Evolutionary conservation across 2,329 filamentous ascomycete genomes (phyloP).

Genomic region (Scytalidium lignicola): DNA sequence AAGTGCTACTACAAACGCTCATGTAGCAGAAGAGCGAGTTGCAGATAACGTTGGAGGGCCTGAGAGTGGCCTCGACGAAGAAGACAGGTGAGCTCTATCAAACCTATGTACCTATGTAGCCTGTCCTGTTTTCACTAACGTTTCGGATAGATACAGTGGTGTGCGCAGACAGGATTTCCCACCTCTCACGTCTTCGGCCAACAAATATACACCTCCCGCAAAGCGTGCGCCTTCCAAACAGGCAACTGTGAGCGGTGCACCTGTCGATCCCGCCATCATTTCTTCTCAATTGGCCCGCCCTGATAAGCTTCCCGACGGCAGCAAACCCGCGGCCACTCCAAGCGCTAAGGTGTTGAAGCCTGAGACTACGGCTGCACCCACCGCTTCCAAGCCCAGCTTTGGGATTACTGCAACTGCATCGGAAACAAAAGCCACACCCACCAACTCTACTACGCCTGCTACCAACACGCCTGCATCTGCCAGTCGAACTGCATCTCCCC

Average conservation of each 20-base stretch:
- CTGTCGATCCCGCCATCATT: conserved; percentile 85
- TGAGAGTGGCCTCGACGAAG: conserved; percentile 71
- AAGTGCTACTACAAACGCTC: conserved; percentile 66
- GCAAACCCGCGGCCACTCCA: conserved; percentile 24
- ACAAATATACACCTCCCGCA: conserved; percentile 87
- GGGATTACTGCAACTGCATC: conserved; percentile 2
- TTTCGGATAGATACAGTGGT: conserved; percentile 69
- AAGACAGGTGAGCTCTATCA: conserved; percentile 69
- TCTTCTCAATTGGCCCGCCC: conserved; percentile 68
- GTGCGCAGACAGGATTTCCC: conserved; percentile 74
- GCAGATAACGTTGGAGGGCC: conserved; percentile 60
- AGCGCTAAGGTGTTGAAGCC: conserved; percentile 16
- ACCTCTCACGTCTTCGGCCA: conserved; percentile 49
- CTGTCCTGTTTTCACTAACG: conserved; percentile 9
- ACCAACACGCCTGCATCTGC: conserved; percentile 25
- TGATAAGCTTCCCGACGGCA: conserved; percentile 26
- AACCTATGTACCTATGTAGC: neutral
- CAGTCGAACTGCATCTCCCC: conserved; percentile 26
- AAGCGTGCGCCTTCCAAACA: conserved; percentile 72
- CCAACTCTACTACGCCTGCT: conserved; percentile 20
- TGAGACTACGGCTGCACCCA: conserved; percentile 17
- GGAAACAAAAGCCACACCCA: conserved; percentile 26
- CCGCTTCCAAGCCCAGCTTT: conserved; percentile 19
- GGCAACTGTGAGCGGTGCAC: conserved; percentile 68
- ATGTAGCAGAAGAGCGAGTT: conserved; percentile 86